Evolutionary conservation across 169 alveolate species (phyloP).

Genomic region (Eimeria zaria): DNA sequence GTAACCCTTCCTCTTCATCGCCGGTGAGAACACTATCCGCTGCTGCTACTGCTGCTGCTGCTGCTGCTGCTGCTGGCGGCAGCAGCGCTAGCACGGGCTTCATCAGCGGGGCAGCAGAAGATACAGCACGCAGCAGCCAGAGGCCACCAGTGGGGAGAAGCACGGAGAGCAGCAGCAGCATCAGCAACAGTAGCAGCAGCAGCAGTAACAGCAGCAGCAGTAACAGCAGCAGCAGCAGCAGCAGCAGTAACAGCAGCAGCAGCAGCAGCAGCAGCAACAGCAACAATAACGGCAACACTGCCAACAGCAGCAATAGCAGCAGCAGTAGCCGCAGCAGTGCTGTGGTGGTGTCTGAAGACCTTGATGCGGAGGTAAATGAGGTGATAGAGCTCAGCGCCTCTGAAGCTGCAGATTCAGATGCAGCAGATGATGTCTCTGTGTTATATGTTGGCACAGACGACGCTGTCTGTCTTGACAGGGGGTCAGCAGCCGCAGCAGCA

Average conservation of each 20-base stretch:
- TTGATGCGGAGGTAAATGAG: conserved; percentile 12
- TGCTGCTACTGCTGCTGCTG: neutral
- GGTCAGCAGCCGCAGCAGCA: neutral
- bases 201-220: neutral
- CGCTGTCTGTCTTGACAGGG: neutral
- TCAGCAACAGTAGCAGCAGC: too few relatives aligned
- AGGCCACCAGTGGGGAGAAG: neutral
- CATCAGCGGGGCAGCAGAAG: conserved; percentile 36
- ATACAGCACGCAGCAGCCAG: neutral
- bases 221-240: too few relatives aligned
- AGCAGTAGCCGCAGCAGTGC: neutral
- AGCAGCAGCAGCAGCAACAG: neutral
- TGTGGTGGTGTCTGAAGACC: neutral
- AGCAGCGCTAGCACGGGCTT: neutral
- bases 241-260: neutral
- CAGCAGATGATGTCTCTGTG: conserved; percentile 3
- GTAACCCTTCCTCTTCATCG: neutral
- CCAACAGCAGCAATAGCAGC: conserved; percentile 26
- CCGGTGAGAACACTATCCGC: neutral
- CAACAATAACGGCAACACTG: neutral
- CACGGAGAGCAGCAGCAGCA: conserved; percentile 14
- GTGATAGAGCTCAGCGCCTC: conserved; percentile 34
- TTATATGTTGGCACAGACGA: conserved; percentile 12
- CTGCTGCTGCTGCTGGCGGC: neutral
- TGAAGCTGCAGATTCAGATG: conserved; percentile 28